A percentile compares a stretch with the other conserved stretches of the same genome.
Conservation (phyloP, 495 filamentous ascomycete species). For the Pyrenula massariospora region DNA sequence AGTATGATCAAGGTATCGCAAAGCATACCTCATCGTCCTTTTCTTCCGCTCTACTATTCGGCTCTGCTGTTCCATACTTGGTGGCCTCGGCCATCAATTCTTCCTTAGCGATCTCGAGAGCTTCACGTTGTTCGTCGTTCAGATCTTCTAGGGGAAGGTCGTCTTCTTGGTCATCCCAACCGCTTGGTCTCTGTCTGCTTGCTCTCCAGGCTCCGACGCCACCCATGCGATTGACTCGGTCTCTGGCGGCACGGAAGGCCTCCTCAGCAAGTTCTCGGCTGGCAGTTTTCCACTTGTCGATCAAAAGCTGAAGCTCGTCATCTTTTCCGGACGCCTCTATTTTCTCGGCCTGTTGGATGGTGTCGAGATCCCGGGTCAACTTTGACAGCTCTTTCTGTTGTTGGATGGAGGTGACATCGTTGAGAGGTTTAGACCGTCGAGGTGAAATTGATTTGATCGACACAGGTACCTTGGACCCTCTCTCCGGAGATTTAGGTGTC, state of each 20-base stretch:
- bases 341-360: conserved; percentile 33
- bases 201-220: conserved; percentile 43
- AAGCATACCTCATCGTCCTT: conserved; percentile 7
- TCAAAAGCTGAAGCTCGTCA: conserved; percentile 33
- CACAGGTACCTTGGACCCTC: neutral
- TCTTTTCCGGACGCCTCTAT: conserved; percentile 34
- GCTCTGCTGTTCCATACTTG: conserved; percentile 5
- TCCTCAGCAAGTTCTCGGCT: conserved; percentile 41
- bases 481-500: neutral
- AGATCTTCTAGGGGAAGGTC: neutral
- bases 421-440: conserved; percentile 2
- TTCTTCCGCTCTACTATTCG: conserved; percentile 1
- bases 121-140: conserved; percentile 3
- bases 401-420: neutral
- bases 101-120: conserved; percentile 1
- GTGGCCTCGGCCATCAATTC: conserved; percentile 5
- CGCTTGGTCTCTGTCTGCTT: conserved; percentile 21
- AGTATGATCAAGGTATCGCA: neutral
- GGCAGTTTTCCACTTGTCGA: conserved; percentile 33
- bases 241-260: conserved; percentile 29
- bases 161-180: conserved; percentile 20
- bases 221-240: conserved; percentile 38
- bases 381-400: conserved; percentile 3
- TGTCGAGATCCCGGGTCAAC: conserved; percentile 25
- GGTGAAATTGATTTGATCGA: neutral